Evolutionary conservation across 305 asterid genomes (phyloP).

Genomic region (Fraxinus nigra): DNA sequence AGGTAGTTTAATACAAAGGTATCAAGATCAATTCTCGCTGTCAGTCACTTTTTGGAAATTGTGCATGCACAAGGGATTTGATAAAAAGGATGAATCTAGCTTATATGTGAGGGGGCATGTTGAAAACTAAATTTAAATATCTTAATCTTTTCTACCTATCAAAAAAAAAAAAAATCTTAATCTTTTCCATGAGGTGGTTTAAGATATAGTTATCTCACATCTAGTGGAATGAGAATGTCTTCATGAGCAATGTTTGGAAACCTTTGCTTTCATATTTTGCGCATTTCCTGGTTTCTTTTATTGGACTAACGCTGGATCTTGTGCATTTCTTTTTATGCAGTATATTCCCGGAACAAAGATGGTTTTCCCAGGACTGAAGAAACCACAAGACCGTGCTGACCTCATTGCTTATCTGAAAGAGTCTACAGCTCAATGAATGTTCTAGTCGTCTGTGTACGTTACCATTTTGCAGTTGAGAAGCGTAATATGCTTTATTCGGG

Average conservation of each 20-base stretch:
- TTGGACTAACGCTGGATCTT: not conserved
- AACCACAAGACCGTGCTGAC: conserved; percentile 62
- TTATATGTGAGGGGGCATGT: not conserved
- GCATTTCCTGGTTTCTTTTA: not conserved
- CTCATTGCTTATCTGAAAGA: conserved; percentile 57
- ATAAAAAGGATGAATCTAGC: not conserved
- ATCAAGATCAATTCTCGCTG: not conserved
- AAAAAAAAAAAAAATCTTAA: no score
- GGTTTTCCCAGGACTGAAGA: conserved; percentile 69
- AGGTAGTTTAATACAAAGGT: not conserved
- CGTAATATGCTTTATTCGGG: conserved; percentile 20
- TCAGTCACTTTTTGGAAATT: not conserved
- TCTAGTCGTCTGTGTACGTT: not conserved
- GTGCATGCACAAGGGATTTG: not conserved
- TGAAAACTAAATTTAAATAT: not conserved
- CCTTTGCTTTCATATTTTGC: not conserved
- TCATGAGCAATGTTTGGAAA: not conserved
- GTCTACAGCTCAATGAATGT: conserved; percentile 32
- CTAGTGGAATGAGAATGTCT: not conserved
- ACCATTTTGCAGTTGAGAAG: conserved; percentile 35
- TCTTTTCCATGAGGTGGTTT: not conserved
- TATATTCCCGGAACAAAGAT: conserved; percentile 61
- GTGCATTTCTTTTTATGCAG: conserved; percentile 27
- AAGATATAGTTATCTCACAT: not conserved
- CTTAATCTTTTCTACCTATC: not conserved